These are phyloP conservation scores for Crithidia sp. DNA, from an alignment of 208 protist species.

Conservation along the genomic window DNA sequence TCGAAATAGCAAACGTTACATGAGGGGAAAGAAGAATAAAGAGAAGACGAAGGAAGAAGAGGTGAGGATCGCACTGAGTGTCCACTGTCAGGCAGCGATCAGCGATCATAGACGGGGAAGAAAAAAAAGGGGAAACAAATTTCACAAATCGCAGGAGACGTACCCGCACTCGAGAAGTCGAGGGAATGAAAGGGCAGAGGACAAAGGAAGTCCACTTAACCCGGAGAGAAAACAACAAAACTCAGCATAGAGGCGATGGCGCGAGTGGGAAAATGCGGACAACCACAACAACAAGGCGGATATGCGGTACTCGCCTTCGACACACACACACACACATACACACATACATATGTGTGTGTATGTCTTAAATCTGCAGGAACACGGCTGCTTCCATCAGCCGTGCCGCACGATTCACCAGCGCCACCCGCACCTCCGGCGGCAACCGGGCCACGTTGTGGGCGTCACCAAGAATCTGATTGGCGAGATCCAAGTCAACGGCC, in stretches of 20 bases:
- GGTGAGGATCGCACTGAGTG: no score
- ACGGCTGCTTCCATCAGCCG: conserved; percentile 45
- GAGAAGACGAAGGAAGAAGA: neutral
- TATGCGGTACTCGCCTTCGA: no score
- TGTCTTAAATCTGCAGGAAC: conserved; percentile 49
- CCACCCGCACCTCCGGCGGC: conserved; percentile 11
- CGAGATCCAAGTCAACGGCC: conserved; percentile 32
- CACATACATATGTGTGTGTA: neutral
- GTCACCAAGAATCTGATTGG: conserved; percentile 32
- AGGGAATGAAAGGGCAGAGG: no score
- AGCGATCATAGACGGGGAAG: neutral
- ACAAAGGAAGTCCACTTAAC: no score
- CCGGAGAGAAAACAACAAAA: no score
- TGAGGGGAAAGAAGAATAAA: conserved; percentile 1
- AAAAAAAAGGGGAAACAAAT: conserved; percentile 6
- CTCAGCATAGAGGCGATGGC: no score
- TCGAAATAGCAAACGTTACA: neutral
- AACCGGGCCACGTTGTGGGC: conserved; percentile 19
- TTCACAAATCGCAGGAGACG: conserved; percentile 1
- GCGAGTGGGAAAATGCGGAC: no score
- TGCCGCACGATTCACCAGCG: conserved; percentile 26
- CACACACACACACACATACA: no score
- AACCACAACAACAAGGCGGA: no score
- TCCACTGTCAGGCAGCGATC: neutral
- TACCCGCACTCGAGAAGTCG: neutral